phyloP scores from a whole-genome alignment of 345 rosid genomes.

The Clausena lansium region DNA sequence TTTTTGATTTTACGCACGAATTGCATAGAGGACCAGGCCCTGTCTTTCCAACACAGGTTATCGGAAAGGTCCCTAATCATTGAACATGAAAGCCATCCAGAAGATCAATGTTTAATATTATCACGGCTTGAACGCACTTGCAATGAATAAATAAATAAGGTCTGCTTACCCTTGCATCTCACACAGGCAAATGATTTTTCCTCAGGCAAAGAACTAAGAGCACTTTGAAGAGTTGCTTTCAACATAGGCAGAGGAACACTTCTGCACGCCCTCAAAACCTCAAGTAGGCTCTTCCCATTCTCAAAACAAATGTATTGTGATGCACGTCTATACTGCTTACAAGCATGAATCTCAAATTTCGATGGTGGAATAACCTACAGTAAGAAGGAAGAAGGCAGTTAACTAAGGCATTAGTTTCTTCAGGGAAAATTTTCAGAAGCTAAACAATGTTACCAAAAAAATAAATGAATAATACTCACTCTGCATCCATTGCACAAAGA shows the following conservation, averaged over 20 bases:
- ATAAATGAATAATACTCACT: conserved; percentile 44
- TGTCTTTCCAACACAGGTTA: conserved; percentile 59
- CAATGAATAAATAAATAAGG: conserved; percentile 3
- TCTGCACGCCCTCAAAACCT: conserved; percentile 81
- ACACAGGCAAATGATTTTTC: conserved; percentile 74
- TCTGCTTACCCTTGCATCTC: conserved; percentile 71
- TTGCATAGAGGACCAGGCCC: conserved; percentile 84
- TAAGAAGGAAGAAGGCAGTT: conserved; percentile 16
- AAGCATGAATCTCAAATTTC: conserved; percentile 97
- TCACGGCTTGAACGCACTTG: not conserved
- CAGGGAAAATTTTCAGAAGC: conserved; percentile 20
- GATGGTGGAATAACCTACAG: conserved; percentile 91
- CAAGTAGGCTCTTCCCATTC: conserved; percentile 98
- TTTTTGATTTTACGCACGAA: conserved; percentile 58
- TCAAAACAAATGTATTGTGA: conserved; percentile 94
- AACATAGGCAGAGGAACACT: conserved; percentile 62
- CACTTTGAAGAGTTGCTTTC: conserved; percentile 65
- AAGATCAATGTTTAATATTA: conserved; percentile 6
- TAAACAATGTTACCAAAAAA: conserved; percentile 10
- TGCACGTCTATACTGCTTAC: conserved; percentile 86
- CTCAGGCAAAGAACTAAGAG: conserved; percentile 51
- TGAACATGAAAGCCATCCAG: conserved; percentile 17
- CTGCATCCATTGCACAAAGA: conserved; percentile 72
- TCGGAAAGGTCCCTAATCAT: conserved; percentile 58
- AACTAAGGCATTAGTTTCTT: conserved; percentile 20